These are phyloP conservation scores for Artemisia annua DNA, from an alignment of 129 eudicot species.

Conservation along the genomic window DNA sequence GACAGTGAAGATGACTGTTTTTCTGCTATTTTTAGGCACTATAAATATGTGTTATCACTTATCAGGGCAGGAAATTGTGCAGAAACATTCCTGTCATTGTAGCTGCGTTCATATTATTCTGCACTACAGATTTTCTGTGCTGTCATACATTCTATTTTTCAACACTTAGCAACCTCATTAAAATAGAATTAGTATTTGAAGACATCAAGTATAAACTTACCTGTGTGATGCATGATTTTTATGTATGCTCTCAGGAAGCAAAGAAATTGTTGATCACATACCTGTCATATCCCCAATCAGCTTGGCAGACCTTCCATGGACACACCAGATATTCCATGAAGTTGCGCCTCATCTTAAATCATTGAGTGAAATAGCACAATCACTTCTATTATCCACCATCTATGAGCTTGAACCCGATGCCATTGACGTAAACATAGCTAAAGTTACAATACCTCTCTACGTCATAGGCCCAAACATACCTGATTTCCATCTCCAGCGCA, in stretches of 20 bases:
- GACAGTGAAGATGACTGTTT: too few relatives aligned
- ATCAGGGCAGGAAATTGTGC: too few relatives aligned
- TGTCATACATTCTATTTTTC: too few relatives aligned
- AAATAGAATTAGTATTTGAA: too few relatives aligned
- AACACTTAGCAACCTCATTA: too few relatives aligned
- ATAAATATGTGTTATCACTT: too few relatives aligned
- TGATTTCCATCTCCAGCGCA: not conserved
- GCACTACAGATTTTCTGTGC: too few relatives aligned
- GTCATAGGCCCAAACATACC: constrained; percentile 34
- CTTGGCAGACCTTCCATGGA: constrained; percentile 49
- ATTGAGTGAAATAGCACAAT: constrained; percentile 36
- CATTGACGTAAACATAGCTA: constrained; percentile 21
- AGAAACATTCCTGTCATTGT: too few relatives aligned
- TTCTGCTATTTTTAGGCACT: too few relatives aligned
- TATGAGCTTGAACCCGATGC: constrained; percentile 46
- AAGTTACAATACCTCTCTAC: constrained; percentile 28
- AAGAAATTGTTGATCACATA: constrained; percentile 40
- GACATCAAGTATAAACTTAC: too few relatives aligned
- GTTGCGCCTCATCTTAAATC: not conserved
- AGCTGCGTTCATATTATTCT: too few relatives aligned
- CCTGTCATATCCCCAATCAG: constrained; percentile 58
- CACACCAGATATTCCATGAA: constrained; percentile 12
- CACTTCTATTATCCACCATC: constrained; percentile 42
- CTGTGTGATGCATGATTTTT: too few relatives aligned
- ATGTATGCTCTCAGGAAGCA: constrained; percentile 19